Evolutionary conservation across 2,329 filamentous ascomycete genomes (phyloP), one percentile per base, ranked within the genome.

Genomic region (Colletotrichum orchidophilum): DNA sequence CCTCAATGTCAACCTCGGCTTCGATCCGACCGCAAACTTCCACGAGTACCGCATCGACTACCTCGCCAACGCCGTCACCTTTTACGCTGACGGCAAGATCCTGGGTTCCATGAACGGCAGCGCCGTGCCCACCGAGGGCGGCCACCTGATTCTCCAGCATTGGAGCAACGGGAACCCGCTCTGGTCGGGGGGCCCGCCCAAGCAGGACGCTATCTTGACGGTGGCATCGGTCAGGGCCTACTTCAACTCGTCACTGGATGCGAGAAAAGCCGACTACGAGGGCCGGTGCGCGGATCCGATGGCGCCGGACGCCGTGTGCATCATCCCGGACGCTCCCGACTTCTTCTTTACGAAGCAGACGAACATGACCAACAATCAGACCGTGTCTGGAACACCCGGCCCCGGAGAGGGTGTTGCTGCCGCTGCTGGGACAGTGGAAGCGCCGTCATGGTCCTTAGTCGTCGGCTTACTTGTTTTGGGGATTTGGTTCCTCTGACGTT

Each of bases 41-140:
- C 93, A 95, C 80, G 93, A 95, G 81, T 95, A 95, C 77, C 91
- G 93, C 46, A 92, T 95, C 79, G 93, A 96, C 80, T 95, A 93
- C 82, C 79, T 90, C 18, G 86, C 88, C 0, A 85, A 84, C 0
- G 83, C 83, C 1, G 91, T 95, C 9, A 78, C 87, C 12, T 95
- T 94, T 80, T 94, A 91, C 77, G 91, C 90, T 2, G 93, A 95
- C 78, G 88, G 88, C 53, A 66, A 81, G 9, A 79, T 86, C 11
- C 81, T 94, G 15, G 84, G 87, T 33, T 83, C 84, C 58, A 91
- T 93, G 84, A 77, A 81, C 2, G 86, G 87, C 11, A 83, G 83
- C 3, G 85, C 86, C 1, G 84, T 93, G 27, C 93, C 93, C 0
- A 83, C 82, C 2, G 81, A 83, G 11, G 82, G 90, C 0, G 93